Evolutionary conservation across 495 filamentous ascomycete genomes (phyloP).

Genomic region (Polyplosphaeria fusca): DNA sequence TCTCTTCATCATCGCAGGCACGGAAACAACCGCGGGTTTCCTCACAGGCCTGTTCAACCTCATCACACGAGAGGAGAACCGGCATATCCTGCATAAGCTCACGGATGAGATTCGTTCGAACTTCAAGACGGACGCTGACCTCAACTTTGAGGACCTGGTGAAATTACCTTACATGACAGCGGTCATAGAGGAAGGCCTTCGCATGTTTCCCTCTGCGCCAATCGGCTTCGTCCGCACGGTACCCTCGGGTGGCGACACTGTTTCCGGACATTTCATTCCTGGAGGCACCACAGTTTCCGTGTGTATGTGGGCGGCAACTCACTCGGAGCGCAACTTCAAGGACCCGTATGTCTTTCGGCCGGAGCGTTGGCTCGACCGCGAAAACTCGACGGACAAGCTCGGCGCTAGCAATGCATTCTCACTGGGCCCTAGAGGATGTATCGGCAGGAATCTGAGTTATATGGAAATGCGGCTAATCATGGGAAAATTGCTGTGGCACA

Average conservation of each 20-base stretch:
- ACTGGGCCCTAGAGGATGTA: constrained; percentile 20
- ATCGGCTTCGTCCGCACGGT: constrained; percentile 17
- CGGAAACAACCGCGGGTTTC: constrained; percentile 24
- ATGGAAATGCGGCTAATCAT: constrained; percentile 30
- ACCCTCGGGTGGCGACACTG: constrained; percentile 14
- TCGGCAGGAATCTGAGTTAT: constrained; percentile 20
- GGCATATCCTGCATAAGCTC: constrained; percentile 14
- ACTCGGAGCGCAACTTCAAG: constrained; percentile 4
- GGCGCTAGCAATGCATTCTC: constrained; percentile 26
- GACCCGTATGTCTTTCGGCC: constrained; percentile 8
- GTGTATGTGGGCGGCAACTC: constrained; percentile 1
- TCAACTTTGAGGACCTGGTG: constrained; percentile 9
- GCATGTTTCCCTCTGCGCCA: constrained; percentile 22
- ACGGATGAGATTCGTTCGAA: constrained; percentile 9
- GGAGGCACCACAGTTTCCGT: constrained; percentile 39
- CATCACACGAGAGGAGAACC: constrained; percentile 9
- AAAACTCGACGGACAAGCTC: constrained; percentile 19
- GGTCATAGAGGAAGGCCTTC: constrained; percentile 23
- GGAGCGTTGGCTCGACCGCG: constrained; percentile 22
- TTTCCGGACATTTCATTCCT: constrained; percentile 9
- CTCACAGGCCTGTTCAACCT: constrained; percentile 8
- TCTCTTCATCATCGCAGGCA: constrained; percentile 28
- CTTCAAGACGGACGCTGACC: constrained; percentile 13
- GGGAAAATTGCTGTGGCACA: constrained; percentile 22
- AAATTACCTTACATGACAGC: constrained; percentile 23